Evolutionary conservation across 2,329 filamentous ascomycete species (phyloP), one percentile per base, ranked within the genome.

Genomic region (Xylariaceae sp.): DNA sequence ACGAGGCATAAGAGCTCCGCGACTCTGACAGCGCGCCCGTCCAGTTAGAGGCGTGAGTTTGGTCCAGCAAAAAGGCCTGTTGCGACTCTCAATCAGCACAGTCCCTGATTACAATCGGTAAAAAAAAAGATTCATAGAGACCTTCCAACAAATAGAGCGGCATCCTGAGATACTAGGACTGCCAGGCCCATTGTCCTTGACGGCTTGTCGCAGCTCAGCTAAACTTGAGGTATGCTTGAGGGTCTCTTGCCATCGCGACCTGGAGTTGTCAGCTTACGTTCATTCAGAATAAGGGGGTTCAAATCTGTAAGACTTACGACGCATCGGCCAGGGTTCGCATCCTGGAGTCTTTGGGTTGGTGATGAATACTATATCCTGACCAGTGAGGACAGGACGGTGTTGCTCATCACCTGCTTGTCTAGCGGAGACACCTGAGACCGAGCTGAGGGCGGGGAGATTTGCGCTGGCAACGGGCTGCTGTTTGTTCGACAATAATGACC

Each of bases 61-160:
- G 85, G 71, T 92, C 93, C 35, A 96, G 79, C 51, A 97, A 78
- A 72, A 97, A 96, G 44, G 84, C 84, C 90, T 93, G 66, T 60
- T 35, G 9, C n/a, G 37, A 35, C 57, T 45, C 39, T 59, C 42
- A 64, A 53, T 34, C 54, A 53, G 56, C 37, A 44, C 42, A 6
- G 35, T 54, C 30, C 57, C 35, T 34, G 23, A 34, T 49, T 10
- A 45, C 47, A 53, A 53, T 30, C 4, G 5, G 4, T 52, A 8
- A 35, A 49, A 45, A 8, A 35, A 49, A 45, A 53, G 23, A 8
- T 53, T 52, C 45, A 50, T 30, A 18, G 47, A 55, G 50, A 88
- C 89, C 84, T 96, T 97, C 93, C 93, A 97, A 74, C 89, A 96
- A 44, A 95, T 82, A 2, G 93, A 97, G 58, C 92, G 86, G 64